Percentiles rank a stretch among this genome's conserved stretches.
phyloP scores from a whole-genome alignment of 257 asterid genomes.

The Solanum chmielewskii region DNA sequence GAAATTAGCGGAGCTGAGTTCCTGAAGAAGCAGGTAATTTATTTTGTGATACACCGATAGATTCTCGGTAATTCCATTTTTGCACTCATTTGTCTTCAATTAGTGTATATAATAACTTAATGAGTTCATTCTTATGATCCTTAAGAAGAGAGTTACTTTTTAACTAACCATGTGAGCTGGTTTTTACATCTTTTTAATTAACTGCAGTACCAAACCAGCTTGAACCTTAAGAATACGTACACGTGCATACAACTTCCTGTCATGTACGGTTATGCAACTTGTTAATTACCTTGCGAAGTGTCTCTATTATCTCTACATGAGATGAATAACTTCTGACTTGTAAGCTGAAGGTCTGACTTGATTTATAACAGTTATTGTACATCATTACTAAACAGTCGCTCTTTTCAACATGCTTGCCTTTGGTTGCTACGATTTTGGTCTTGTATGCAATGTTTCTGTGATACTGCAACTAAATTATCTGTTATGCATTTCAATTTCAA shows the following conservation, averaged over 20 bases:
- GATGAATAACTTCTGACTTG: not conserved
- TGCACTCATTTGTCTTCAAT: not conserved
- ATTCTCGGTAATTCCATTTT: not conserved
- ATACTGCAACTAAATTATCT: not conserved
- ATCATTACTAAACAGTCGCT: not conserved
- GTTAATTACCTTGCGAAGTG: not conserved
- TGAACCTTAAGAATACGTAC: not conserved
- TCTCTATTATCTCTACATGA: not conserved
- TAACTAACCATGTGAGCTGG: not conserved
- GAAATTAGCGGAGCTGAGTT: constrained; percentile 74
- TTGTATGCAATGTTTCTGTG: not conserved
- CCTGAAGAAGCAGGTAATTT: constrained; percentile 81
- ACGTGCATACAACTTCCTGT: not conserved
- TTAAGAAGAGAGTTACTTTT: not conserved
- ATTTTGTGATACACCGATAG: not conserved
- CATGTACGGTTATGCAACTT: not conserved
- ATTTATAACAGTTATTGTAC: not conserved
- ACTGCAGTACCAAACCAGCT: not conserved
- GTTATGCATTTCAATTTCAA: not conserved
- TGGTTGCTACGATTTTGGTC: not conserved
- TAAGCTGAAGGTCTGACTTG: not conserved
- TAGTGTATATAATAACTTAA: not conserved
- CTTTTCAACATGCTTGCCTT: not conserved
- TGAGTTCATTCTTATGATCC: not conserved
- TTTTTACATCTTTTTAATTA: not conserved